Evolutionary conservation across 306 rosid species (phyloP), one percentile per base, ranked within the genome.

Genomic region (Acacia crassicarpa): DNA sequence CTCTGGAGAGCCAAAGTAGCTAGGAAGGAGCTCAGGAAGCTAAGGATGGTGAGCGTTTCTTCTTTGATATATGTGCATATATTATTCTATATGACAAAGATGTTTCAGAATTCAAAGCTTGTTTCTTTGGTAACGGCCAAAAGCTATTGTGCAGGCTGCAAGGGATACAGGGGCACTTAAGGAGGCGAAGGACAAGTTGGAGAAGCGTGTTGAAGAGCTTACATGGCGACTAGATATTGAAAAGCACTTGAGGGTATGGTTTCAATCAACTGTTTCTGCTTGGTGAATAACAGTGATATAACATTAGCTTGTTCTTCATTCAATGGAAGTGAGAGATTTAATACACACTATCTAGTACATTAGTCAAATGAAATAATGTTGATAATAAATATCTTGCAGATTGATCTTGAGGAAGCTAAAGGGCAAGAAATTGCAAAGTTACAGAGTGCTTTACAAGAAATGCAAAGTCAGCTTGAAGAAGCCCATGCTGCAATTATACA

Each of bases 131-230:
- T 78, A 73, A 88, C 46, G 16, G 65, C 23, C 10, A 33, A n/a
- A 78, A 59, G 51, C 30, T 67, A 19, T 59, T 80, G 80, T 84
- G 74, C 80, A 94, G 98, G 98, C 94, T 84, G 97, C 98, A 80
- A 90, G 94, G 86, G 98, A 94, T 68, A 88, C 97, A 0, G 98
- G 98, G 10, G 98, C 97, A 62, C 98, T 94, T 67, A 94, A 90
- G 89, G 98, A 92, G 81, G 98, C 98, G 2, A 94, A 94, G 90
- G 98, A 94, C 90, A 94, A 91, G 85, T 82, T 94, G 89, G 98
- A 94, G 88, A 94, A 94, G 87, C 98, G 94, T 5, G 98, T 94
- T 16, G 98, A 94, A 84, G 98, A 94, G 86, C 91, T 94, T 54
- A 83, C 92, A 67, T 94, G 98, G 98, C 84, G 98, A 86, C 86